Conservation (phyloP, 192 early-diverging fungal species). For the Lobulomyces angularis region DNA sequence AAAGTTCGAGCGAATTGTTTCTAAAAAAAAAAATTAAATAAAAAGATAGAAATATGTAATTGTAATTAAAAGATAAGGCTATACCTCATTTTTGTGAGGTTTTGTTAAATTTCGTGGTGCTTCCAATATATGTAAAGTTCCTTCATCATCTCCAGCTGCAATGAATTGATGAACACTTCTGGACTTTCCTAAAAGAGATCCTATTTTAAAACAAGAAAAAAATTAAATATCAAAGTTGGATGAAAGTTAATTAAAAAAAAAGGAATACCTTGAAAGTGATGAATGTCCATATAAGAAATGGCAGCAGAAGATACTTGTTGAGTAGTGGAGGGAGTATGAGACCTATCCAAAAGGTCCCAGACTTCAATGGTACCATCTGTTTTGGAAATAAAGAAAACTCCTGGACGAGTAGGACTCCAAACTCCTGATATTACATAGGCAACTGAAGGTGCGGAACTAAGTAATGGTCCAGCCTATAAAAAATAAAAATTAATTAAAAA, state of each 20-base stretch:
- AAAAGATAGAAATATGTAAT: background rate
- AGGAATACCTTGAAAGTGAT: constrained; percentile 28
- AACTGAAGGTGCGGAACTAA: constrained; percentile 22
- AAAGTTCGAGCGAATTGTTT: constrained; percentile 26
- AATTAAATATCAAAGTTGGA: background rate
- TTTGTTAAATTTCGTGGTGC: constrained; percentile 37
- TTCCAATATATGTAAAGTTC: constrained; percentile 51
- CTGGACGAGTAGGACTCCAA: constrained; percentile 51
- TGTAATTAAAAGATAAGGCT: background rate
- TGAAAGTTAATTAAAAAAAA: background rate
- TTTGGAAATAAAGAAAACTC: constrained; percentile 48
- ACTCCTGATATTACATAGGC: constrained; percentile 30
- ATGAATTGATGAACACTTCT: constrained; percentile 34
- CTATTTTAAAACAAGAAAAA: no score
- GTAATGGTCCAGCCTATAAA: constrained; percentile 32
- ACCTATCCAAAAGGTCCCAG: constrained; percentile 49
- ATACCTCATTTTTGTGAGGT: constrained; percentile 43
- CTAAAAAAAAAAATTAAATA: constrained; percentile 8
- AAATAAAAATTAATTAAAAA: background rate
- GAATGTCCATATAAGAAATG: constrained; percentile 31
- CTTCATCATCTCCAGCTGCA: constrained; percentile 48
- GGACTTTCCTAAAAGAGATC: constrained; percentile 11
- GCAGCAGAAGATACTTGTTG: constrained; percentile 39
- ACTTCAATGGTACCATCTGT: constrained; percentile 46
- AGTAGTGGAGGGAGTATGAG: constrained; percentile 31